phyloP scores from a whole-genome alignment of 306 rosid species.

The Acacia crassicarpa region DNA sequence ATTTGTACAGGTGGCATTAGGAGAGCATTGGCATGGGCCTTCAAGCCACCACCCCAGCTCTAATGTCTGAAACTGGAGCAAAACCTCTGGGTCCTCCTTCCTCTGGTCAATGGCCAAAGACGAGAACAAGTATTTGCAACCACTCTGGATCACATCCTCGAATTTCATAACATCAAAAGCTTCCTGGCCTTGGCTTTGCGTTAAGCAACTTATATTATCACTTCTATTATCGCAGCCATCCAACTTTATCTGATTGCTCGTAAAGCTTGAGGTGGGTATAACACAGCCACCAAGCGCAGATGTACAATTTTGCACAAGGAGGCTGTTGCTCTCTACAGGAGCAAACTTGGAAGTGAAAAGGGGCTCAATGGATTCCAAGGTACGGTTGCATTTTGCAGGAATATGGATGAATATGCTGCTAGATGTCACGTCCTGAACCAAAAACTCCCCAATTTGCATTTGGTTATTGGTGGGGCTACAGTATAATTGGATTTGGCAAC shows the following conservation, averaged over 20 bases:
- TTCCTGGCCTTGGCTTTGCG: not conserved
- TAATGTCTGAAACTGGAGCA: constrained; percentile 52
- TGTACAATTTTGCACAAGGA: constrained; percentile 58
- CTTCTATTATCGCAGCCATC: constrained; percentile 22
- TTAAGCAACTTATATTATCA: constrained; percentile 55
- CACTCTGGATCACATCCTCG: not conserved
- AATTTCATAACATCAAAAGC: constrained; percentile 2
- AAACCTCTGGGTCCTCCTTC: constrained; percentile 25
- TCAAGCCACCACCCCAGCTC: constrained; percentile 84
- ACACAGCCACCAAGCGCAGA: constrained; percentile 36
- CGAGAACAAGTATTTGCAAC: constrained; percentile 54
- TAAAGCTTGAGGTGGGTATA: constrained; percentile 36
- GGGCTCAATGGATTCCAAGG: constrained; percentile 20
- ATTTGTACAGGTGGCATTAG: constrained; percentile 12
- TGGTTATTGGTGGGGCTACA: constrained; percentile 19
- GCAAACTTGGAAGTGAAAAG: constrained; percentile 45
- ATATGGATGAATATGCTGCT: constrained; percentile 51
- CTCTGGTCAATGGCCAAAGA: constrained; percentile 44
- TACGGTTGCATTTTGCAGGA: constrained; percentile 51
- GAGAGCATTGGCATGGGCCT: constrained; percentile 35
- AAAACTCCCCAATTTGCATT: constrained; percentile 37
- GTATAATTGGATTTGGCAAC: constrained; percentile 40
- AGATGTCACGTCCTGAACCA: constrained; percentile 49
- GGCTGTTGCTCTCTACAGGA: constrained; percentile 51
- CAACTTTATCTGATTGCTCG: constrained; percentile 19